These are phyloP conservation scores for Rhizopus stolonifer DNA, from an alignment of 371 early-diverging fungal species.

Conservation along the genomic window DNA sequence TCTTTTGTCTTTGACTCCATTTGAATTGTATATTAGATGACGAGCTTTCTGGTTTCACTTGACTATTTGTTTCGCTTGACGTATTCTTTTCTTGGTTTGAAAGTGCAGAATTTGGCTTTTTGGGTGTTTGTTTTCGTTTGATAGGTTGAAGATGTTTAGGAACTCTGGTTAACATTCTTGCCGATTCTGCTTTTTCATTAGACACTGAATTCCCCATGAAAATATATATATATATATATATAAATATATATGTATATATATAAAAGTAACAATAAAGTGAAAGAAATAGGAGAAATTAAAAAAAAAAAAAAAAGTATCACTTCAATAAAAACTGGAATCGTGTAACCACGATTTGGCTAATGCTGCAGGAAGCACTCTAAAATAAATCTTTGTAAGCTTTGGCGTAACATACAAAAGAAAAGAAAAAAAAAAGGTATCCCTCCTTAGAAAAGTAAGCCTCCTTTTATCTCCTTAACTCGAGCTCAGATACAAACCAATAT, in stretches of 20 bases:
- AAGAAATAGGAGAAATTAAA: neutral
- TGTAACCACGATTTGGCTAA: too few species aligned
- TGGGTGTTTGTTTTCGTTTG: slow-evolving; percentile 8
- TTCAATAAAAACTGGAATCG: neutral
- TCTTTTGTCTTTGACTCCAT: slow-evolving; percentile 5
- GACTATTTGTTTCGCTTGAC: neutral
- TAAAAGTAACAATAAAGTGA: neutral
- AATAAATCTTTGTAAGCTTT: too few species aligned
- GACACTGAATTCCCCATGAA: slow-evolving; percentile 7
- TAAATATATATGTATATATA: neutral
- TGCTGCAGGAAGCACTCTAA: too few species aligned
- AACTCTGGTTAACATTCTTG: slow-evolving; percentile 2
- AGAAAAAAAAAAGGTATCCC: too few species aligned
- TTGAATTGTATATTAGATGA: neutral
- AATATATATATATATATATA: too few species aligned
- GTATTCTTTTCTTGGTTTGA: neutral
- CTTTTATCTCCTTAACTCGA: too few species aligned
- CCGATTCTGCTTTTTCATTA: neutral
- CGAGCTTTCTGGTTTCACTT: neutral
- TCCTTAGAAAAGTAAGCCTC: too few species aligned
- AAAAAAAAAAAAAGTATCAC: neutral
- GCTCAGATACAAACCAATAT: too few species aligned
- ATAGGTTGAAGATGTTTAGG: slow-evolving; percentile 24
- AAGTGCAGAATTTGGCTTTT: neutral
- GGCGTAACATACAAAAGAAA: too few species aligned